Conservation (phyloP, 2,329 filamentous ascomycete species). For the Ophiocordyceps robertsii region DNA sequence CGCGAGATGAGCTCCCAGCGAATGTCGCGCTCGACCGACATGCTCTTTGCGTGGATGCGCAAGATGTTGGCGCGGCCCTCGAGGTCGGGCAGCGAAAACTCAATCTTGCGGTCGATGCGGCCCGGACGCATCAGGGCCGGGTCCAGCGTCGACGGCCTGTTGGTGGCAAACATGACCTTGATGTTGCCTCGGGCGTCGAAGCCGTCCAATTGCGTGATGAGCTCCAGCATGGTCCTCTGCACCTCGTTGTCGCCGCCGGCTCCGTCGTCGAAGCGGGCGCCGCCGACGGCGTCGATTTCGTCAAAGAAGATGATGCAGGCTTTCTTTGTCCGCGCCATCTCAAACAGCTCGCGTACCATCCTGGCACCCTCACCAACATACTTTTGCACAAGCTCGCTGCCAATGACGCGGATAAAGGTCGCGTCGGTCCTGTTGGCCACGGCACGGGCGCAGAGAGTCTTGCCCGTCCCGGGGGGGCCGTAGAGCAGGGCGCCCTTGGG, state of each 20-base stretch:
- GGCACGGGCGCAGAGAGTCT: constrained; percentile 93
- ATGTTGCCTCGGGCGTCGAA: constrained; percentile 97
- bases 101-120: constrained; percentile 97
- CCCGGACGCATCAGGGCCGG: constrained; percentile 95
- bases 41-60: constrained; percentile 97
- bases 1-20: constrained; percentile 97
- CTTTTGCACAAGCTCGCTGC: constrained; percentile 95
- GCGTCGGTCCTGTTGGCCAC: constrained; percentile 97
- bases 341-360: constrained; percentile 97
- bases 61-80: constrained; percentile 96
- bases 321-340: constrained; percentile 99
- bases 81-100: constrained; percentile 93
- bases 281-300: constrained; percentile 92
- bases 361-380: constrained; percentile 96
- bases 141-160: constrained; percentile 87
- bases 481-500: constrained; percentile 96
- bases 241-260: constrained; percentile 96
- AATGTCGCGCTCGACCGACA: constrained; percentile 98
- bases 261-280: constrained; percentile 91
- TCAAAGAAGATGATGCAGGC: constrained; percentile 97
- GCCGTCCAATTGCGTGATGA: constrained; percentile 92
- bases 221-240: constrained; percentile 92
- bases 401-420: constrained; percentile 97
- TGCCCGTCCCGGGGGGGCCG: constrained; percentile 94
- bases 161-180: constrained; percentile 99